A percentile compares a stretch with the other conserved stretches of the same genome.
These are phyloP conservation scores for Melocanna baccifera DNA, from an alignment of 176 grass and related monocot species.

Conservation along the genomic window DNA sequence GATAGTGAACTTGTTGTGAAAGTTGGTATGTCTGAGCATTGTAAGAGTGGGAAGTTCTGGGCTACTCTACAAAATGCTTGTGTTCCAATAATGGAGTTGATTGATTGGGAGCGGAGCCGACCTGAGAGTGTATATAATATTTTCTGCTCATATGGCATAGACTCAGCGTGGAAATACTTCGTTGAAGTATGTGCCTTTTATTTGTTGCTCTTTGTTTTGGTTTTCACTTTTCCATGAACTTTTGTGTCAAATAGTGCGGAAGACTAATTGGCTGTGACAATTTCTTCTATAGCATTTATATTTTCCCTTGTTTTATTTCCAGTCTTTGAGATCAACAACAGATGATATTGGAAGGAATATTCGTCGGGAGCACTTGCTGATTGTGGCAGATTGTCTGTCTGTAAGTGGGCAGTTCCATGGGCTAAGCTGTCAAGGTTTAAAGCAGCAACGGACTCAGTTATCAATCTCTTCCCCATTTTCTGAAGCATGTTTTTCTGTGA, in stretches of 20 bases:
- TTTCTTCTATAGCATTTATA: slow-evolving; percentile 22
- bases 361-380: slow-evolving; percentile 55
- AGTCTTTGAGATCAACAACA: slow-evolving; percentile 76
- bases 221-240: slow-evolving; percentile 28
- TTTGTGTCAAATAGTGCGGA: background rate
- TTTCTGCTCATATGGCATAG: slow-evolving; percentile 74
- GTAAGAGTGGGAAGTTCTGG: slow-evolving; percentile 63
- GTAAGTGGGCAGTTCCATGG: slow-evolving; percentile 75
- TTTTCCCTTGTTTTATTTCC: slow-evolving; percentile 32
- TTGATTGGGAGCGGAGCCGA: slow-evolving; percentile 75
- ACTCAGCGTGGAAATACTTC: slow-evolving; percentile 79
- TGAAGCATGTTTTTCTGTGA: slow-evolving; percentile 93
- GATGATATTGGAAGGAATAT: slow-evolving; percentile 67
- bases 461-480: slow-evolving; percentile 82
- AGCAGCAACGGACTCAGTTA: slow-evolving; percentile 53
- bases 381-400: slow-evolving; percentile 70
- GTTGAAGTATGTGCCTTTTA: slow-evolving; percentile 51
- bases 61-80: slow-evolving; percentile 72
- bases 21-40: slow-evolving; percentile 75
- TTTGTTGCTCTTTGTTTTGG: slow-evolving; percentile 21
- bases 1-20: slow-evolving; percentile 60
- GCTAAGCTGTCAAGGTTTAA: slow-evolving; percentile 71
- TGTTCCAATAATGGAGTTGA: slow-evolving; percentile 72
- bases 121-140: slow-evolving; percentile 58
- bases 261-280: background rate